These are phyloP conservation scores for Apiospora aurea DNA, from an alignment of 2,329 filamentous ascomycete species.

Conservation along the genomic window DNA sequence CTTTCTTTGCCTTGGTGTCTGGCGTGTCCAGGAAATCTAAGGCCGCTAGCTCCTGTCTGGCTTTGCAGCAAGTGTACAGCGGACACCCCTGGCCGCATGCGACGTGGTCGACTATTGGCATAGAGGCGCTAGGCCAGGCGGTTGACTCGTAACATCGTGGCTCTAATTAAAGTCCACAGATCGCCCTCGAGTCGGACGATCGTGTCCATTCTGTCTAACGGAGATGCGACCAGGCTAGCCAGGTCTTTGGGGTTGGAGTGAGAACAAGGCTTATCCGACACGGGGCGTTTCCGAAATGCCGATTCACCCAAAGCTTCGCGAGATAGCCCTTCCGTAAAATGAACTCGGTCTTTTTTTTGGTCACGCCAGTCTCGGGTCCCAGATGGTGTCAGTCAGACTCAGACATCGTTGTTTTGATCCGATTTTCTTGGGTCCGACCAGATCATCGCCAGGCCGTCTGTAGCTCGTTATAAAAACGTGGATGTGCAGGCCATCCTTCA, in stretches of 20 bases:
- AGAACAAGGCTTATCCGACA: slow-evolving; percentile 1
- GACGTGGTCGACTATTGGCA: slow-evolving; percentile 24
- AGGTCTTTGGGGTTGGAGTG: slow-evolving; percentile 2
- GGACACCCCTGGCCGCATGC: slow-evolving; percentile 21
- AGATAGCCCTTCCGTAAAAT: neutral
- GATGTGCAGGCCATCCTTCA: slow-evolving; percentile 4
- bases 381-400: neutral
- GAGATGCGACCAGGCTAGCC: slow-evolving; percentile 9
- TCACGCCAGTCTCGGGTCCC: slow-evolving; percentile 8
- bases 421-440: neutral
- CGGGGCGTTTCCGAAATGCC: slow-evolving; percentile 19
- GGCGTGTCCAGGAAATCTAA: neutral
- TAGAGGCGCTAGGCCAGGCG: slow-evolving; percentile 20
- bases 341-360: neutral
- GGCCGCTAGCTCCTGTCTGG: neutral
- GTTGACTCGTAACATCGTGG: slow-evolving; percentile 23
- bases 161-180: slow-evolving; percentile 22
- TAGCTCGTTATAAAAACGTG: slow-evolving; percentile 14
- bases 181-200: slow-evolving; percentile 18
- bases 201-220: slow-evolving; percentile 20
- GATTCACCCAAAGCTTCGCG: slow-evolving; percentile 5
- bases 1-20: neutral
- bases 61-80: slow-evolving; percentile 3
- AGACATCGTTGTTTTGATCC: slow-evolving; percentile 14
- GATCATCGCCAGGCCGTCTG: slow-evolving; percentile 12